These are phyloP conservation scores for Mycena amicta DNA, from an alignment of 768 basidiomycete species.

Conservation along the genomic window DNA sequence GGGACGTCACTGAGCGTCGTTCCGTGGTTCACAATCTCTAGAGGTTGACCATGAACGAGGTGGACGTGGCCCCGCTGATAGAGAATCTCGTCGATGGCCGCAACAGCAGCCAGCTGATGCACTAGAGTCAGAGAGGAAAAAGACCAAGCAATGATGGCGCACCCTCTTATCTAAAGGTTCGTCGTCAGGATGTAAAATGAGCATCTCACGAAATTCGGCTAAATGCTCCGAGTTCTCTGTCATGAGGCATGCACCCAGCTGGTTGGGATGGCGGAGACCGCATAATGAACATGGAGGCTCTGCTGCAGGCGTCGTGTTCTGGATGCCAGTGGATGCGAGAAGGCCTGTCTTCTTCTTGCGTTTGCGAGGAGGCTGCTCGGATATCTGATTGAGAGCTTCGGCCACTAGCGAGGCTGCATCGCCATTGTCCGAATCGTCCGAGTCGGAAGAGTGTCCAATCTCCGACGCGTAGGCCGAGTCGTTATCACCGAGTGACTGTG, in stretches of 20 bases:
- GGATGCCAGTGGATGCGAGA: conserved; percentile 21
- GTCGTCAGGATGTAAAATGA: conserved; percentile 63
- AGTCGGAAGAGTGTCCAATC: conserved; percentile 11
- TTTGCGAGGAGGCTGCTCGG: conserved; percentile 15
- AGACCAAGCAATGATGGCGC: conserved; percentile 27
- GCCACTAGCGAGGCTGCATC: conserved; percentile 11
- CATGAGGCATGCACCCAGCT: conserved; percentile 59
- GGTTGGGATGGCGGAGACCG: conserved; percentile 50
- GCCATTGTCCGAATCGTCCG: conserved; percentile 4
- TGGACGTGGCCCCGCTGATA: conserved; percentile 54
- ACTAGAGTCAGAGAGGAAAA: conserved; percentile 13
- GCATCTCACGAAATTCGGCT: conserved; percentile 67
- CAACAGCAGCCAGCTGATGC: conserved; percentile 62
- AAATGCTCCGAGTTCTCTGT: conserved; percentile 65
- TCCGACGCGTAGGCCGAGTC: conserved; percentile 16
- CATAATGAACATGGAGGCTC: conserved; percentile 61
- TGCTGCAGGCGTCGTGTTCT: conserved; percentile 14
- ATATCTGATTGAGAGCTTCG: conserved; percentile 13
- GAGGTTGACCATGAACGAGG: conserved; percentile 65
- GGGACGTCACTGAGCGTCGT: conserved; percentile 13
- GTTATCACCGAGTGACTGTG: background rate
- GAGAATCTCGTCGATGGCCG: conserved; percentile 69
- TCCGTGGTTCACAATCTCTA: conserved; percentile 51
- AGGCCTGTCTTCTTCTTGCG: conserved; percentile 5
- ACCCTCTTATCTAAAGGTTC: conserved; percentile 72